Conservation (phyloP, 1,284 basidiomycete species). For the Kwoniella shivajii region DNA sequence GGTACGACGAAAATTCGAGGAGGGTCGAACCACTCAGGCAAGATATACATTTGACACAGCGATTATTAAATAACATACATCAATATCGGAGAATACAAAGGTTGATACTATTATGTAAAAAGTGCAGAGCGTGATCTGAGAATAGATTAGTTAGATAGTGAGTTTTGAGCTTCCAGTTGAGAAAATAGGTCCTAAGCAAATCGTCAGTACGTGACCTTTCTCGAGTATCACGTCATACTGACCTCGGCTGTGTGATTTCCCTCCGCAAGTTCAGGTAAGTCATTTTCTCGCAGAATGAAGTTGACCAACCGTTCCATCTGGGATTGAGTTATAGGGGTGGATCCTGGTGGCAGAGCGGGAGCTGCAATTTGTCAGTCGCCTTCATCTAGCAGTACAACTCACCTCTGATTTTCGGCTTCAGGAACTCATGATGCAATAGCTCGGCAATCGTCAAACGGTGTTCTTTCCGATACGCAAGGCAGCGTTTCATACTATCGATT, state of each 20-base stretch:
- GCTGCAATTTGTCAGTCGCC: conserved; percentile 6
- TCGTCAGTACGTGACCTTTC: background rate
- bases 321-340: conserved; percentile 43
- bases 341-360: conserved; percentile 31
- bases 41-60: too few relatives aligned
- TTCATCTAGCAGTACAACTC: background rate
- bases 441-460: conserved; percentile 58
- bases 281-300: conserved; percentile 35
- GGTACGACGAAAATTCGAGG: too few relatives aligned
- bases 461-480: conserved; percentile 57
- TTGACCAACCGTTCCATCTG: conserved; percentile 49
- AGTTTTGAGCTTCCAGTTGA: conserved; percentile 40
- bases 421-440: conserved; percentile 55
- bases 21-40: too few relatives aligned
- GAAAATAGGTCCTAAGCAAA: conserved; percentile 40
- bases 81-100: too few relatives aligned
- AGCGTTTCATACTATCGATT: conserved; percentile 56
- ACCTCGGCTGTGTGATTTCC: conserved; percentile 35
- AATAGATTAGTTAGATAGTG: conserved; percentile 41
- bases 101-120: background rate
- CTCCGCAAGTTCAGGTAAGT: conserved; percentile 22
- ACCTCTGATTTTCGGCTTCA: conserved; percentile 36
- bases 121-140: background rate
- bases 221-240: background rate
- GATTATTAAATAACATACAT: too few relatives aligned